Evolutionary conservation across 495 filamentous ascomycete genomes (phyloP), one percentile per base, ranked within the genome.

Genomic region (Evernia prunastri): DNA sequence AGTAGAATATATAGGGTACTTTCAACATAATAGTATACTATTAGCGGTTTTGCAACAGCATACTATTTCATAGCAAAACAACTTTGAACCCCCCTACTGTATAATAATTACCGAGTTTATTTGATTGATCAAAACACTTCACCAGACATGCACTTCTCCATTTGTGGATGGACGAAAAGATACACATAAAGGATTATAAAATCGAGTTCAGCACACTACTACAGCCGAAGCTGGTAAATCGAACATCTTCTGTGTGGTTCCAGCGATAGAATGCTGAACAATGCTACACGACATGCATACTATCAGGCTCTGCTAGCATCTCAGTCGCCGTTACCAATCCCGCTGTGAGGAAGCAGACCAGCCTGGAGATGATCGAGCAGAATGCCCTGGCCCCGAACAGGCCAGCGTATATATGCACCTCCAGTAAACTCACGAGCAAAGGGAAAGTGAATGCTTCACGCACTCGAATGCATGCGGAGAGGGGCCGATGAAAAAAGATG

Each of bases 371-470:
- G 36, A 39, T 35, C 51, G 56, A 45, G 31, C 29, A 54, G 51
- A 49, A 56, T 56, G 35, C 10, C 17, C 49, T 56, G 33, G 56
- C 20, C 56, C 27, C 10, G 36, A 18, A 36, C 8, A 40, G 37
- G 36, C 37, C 8, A 31, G 45, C 25, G 47, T 61, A 61, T 54
- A 31, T 51, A 15, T 18, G 43, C 33, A 10, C 17, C 60, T 61
- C 58, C 40, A 40, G 56, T 29, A 25, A 39, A 27, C 23, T 39
- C 60, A 27, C 36, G 12, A 31, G 42, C 18, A 42, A 7, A 9
- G 2, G 18, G 8, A 63, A 23, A 35, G 1, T 1, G 40, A 18
- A 10, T 56, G 37, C 15, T 45, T 31, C 29, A 20, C 25, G 4
- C 56, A 56, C 3, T 56, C 13, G 25, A 57, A 23, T 29, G 35